Evolutionary conservation across 257 asterid species (phyloP).

Genomic region (Jaltomata sinuosa): DNA sequence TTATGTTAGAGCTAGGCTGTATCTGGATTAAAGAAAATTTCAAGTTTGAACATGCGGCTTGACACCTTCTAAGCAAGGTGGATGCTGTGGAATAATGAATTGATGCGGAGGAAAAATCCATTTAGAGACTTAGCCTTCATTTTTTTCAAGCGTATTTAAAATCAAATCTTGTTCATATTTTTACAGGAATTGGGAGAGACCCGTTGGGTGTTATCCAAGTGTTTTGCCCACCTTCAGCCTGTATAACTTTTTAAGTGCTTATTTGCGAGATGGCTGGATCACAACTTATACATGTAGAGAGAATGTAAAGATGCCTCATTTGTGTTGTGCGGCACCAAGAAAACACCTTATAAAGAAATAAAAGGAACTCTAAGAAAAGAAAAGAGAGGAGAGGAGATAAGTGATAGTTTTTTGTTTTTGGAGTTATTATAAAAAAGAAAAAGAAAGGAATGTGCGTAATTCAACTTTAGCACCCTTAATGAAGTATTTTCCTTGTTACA

Average conservation of each 20-base stretch:
- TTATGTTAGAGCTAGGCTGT: background rate
- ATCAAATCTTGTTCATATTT: background rate
- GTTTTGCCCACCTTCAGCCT: background rate
- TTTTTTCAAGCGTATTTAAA: background rate
- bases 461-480: background rate
- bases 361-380: background rate
- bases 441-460: background rate
- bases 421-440: background rate
- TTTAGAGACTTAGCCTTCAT: background rate
- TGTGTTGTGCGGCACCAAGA: background rate
- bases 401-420: background rate
- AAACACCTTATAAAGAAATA: background rate
- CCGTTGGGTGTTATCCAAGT: background rate
- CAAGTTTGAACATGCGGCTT: background rate
- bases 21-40: background rate
- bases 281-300: background rate
- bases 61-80: background rate
- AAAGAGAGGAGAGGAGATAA: background rate
- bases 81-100: background rate
- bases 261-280: background rate
- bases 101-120: background rate
- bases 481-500: background rate
- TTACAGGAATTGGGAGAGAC: background rate
- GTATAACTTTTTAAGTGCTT: background rate
- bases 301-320: background rate